A percentile compares a stretch with the other conserved stretches of the same genome.
Evolutionary conservation across 768 basidiomycete species (phyloP).

Genomic region (Multifurca ochricompacta): DNA sequence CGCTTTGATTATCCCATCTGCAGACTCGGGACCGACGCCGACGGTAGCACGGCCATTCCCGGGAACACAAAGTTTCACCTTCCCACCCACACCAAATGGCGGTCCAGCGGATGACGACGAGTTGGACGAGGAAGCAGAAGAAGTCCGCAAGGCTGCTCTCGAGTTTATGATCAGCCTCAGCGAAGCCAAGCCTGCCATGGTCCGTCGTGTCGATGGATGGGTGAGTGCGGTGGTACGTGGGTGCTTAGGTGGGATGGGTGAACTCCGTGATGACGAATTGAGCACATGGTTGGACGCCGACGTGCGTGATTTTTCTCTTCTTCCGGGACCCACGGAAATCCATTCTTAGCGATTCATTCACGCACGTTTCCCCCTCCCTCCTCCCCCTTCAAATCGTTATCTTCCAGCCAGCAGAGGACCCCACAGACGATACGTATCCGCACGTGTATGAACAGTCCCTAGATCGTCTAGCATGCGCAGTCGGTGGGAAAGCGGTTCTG

Average conservation of each 20-base stretch:
- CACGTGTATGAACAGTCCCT: slow-evolving; percentile 77
- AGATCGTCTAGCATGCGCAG: slow-evolving; percentile 72
- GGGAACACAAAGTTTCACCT: slow-evolving; percentile 27
- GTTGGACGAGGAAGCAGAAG: slow-evolving; percentile 58
- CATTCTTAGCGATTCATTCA: too few species aligned
- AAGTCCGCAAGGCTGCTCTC: slow-evolving; percentile 62
- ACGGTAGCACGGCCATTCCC: slow-evolving; percentile 42
- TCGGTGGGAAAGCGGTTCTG: slow-evolving; percentile 68
- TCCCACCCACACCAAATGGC: slow-evolving; percentile 33
- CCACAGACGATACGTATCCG: slow-evolving; percentile 58
- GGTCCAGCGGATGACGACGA: slow-evolving; percentile 33
- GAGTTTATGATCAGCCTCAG: slow-evolving; percentile 81
- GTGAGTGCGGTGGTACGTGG: slow-evolving; percentile 60
- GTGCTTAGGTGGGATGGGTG: slow-evolving; percentile 77
- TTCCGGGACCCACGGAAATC: not conserved
- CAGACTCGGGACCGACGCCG: slow-evolving; percentile 46
- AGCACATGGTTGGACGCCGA: slow-evolving; percentile 66
- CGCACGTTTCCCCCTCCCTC: too few species aligned
- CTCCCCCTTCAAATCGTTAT: too few species aligned
- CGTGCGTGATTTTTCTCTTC: slow-evolving; percentile 37
- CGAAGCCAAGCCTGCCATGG: slow-evolving; percentile 67
- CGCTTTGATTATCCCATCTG: slow-evolving; percentile 58
- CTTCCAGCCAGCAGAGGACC: slow-evolving; percentile 52
- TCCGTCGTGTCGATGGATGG: slow-evolving; percentile 62
- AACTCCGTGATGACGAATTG: slow-evolving; percentile 56